Conservation (phyloP, 768 basidiomycete species). For the Leccinellum rugosiceps region DNA sequence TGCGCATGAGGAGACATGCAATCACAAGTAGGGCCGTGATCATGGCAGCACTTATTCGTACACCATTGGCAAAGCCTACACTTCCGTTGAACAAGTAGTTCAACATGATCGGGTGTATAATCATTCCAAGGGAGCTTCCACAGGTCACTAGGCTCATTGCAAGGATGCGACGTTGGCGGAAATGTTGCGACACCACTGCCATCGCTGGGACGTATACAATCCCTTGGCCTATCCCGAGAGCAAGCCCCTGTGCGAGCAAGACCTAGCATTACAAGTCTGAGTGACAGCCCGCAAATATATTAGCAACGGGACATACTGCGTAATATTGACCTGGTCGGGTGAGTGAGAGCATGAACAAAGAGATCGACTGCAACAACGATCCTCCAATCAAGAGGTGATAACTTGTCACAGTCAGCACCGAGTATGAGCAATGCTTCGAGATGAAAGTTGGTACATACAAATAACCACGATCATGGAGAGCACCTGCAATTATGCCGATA, state of each 20-base stretch:
- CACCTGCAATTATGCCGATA: neutral
- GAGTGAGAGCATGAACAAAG: neutral
- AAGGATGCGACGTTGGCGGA: neutral
- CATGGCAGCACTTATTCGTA: neutral
- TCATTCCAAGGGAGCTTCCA: neutral
- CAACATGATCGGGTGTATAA: neutral
- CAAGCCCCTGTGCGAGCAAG: neutral
- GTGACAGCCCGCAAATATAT: neutral
- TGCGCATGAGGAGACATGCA: neutral
- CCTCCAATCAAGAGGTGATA: neutral
- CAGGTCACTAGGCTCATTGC: neutral
- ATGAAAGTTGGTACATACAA: neutral
- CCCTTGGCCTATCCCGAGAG: neutral
- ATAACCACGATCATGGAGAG: neutral
- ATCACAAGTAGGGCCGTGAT: neutral
- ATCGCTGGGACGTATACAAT: neutral
- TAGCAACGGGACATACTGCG: neutral
- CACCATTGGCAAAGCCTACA: neutral
- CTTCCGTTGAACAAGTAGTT: neutral
- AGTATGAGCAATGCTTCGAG: neutral
- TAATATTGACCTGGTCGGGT: neutral
- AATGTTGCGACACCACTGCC: neutral
- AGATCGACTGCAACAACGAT: neutral
- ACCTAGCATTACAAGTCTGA: neutral
- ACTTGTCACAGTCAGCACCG: neutral